phyloP scores from a whole-genome alignment of 129 eudicot species.

The Chrysanthemum seticuspe region DNA sequence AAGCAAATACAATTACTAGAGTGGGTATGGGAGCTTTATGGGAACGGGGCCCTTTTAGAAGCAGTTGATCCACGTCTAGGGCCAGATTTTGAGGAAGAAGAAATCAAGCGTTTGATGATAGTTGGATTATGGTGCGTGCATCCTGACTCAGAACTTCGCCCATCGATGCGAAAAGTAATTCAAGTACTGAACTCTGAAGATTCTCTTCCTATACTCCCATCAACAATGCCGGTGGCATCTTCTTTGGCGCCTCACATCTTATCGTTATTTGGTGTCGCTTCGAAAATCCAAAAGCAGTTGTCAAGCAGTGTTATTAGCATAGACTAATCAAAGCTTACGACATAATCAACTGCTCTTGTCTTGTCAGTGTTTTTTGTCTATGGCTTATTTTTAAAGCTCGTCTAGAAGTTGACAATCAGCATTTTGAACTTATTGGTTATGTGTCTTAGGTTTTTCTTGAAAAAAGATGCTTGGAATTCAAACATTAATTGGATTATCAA shows the following conservation, averaged over 20 bases:
- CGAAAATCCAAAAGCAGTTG: too few species aligned
- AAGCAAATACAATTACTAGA: slow-evolving; percentile 24
- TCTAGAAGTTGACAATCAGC: too few species aligned
- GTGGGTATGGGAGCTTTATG: slow-evolving; percentile 44
- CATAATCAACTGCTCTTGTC: too few species aligned
- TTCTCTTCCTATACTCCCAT: slow-evolving; percentile 25
- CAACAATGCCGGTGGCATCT: slow-evolving; percentile 36
- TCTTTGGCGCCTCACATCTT: neutral
- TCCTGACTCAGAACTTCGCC: slow-evolving; percentile 34
- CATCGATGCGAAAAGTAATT: slow-evolving; percentile 35
- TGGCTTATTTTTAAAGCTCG: too few species aligned
- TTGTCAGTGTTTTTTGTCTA: too few species aligned
- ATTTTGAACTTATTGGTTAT: too few species aligned
- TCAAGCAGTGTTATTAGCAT: too few species aligned
- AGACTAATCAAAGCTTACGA: too few species aligned
- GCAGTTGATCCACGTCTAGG: slow-evolving; percentile 36
- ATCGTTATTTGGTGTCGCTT: neutral
- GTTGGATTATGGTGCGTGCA: slow-evolving; percentile 48
- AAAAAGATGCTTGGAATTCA: too few species aligned
- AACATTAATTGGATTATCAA: too few species aligned
- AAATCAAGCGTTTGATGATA: slow-evolving; percentile 31
- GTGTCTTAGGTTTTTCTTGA: too few species aligned
- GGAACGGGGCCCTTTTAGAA: slow-evolving; percentile 29
- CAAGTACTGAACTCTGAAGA: slow-evolving; percentile 31
- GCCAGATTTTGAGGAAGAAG: slow-evolving; percentile 18